Conservation (phyloP, 176 grass and related monocot species). For the Cenchrus fungigraminus region DNA sequence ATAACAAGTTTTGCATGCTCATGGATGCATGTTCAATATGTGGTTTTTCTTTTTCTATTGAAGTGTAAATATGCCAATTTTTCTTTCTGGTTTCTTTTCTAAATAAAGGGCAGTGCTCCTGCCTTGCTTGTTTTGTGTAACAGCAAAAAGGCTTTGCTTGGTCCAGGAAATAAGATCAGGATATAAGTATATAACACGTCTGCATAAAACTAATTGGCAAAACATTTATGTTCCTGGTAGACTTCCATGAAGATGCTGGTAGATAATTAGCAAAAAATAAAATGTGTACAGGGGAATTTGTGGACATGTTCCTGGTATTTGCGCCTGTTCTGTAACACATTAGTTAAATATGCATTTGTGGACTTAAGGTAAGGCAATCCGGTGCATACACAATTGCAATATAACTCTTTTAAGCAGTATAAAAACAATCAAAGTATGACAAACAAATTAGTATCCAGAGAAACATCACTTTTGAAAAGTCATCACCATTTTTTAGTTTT, state of each 20-base stretch:
- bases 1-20: neutral
- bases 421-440: neutral
- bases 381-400: neutral
- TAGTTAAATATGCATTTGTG: neutral
- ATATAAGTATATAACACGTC: too few relatives aligned
- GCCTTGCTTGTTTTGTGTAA: neutral
- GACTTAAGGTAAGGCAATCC: neutral
- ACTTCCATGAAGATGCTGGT: neutral
- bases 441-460: neutral
- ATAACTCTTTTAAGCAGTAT: neutral
- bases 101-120: neutral
- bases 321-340: neutral
- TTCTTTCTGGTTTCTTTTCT: neutral
- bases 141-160: neutral
- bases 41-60: neutral
- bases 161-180: too few relatives aligned
- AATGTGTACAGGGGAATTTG: neutral
- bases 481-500: neutral
- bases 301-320: neutral
- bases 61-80: neutral
- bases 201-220: too few relatives aligned
- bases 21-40: neutral
- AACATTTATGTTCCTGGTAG: neutral
- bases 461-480: neutral
- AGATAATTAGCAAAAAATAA: neutral